Percentiles rank a stretch among this genome's conserved stretches.
Conservation (phyloP, 75 land plant genomes). For the Ceratopteris richardii region DNA sequence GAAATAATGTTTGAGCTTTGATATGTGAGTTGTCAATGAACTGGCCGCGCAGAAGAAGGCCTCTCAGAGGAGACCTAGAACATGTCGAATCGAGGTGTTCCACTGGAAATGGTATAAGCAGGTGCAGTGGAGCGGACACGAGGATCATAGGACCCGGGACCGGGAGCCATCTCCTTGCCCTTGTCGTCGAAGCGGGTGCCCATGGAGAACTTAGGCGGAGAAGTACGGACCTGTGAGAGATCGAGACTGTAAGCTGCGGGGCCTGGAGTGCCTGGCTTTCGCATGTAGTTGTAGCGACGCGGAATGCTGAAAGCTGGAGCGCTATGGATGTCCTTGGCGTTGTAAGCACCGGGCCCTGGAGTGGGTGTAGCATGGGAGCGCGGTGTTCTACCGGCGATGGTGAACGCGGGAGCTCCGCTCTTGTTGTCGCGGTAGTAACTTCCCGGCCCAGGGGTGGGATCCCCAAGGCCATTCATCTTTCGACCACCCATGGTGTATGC, state of each 20-base stretch:
- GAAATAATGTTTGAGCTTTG: no score
- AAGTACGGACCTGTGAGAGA: neutral
- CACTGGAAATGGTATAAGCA: constrained; percentile 4
- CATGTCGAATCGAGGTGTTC: constrained; percentile 7
- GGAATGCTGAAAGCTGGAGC: constrained; percentile 12
- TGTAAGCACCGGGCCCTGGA: constrained; percentile 10
- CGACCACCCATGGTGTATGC: constrained; percentile 9
- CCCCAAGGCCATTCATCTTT: neutral
- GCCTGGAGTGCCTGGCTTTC: constrained; percentile 2
- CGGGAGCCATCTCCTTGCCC: constrained; percentile 6
- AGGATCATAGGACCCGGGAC: constrained; percentile 5
- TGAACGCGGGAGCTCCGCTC: constrained; percentile 5
- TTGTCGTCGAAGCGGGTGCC: constrained; percentile 3
- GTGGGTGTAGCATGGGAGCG: neutral
- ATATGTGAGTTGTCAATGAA: no score
- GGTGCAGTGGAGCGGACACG: neutral
- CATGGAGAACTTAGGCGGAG: constrained; percentile 4
- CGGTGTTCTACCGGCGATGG: constrained; percentile 6
- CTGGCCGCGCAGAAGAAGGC: no score
- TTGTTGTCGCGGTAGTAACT: constrained; percentile 1
- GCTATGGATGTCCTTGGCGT: neutral
- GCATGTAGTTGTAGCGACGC: neutral
- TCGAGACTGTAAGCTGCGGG: constrained; percentile 10
- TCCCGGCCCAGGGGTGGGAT: constrained; percentile 11
- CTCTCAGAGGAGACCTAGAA: no score